Conservation (phyloP, 2,329 filamentous ascomycete species). For the Fusarium scirpi region DNA sequence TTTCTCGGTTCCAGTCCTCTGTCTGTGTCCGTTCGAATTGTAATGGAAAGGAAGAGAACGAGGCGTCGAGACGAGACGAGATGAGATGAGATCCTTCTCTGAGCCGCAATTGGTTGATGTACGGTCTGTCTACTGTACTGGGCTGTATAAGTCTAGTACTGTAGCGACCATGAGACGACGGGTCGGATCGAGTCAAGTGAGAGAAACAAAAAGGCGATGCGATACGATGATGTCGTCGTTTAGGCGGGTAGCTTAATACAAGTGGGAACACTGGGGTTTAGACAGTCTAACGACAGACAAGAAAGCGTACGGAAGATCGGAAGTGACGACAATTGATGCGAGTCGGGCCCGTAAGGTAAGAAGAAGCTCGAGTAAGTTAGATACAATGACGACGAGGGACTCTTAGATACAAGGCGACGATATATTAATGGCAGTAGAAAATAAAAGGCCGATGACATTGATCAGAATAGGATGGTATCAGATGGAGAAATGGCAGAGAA, state of each 20-base stretch:
- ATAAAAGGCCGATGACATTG: neutral
- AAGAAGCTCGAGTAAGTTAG: neutral
- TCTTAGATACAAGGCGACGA: neutral
- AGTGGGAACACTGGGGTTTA: conserved; percentile 5
- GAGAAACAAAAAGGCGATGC: conserved; percentile 23
- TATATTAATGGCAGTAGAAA: neutral
- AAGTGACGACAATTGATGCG: conserved; percentile 6
- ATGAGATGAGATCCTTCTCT: conserved; percentile 4
- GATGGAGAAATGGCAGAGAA: neutral
- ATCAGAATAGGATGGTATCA: neutral
- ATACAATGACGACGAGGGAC: neutral
- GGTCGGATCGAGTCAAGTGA: conserved; percentile 7
- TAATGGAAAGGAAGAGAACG: conserved; percentile 6
- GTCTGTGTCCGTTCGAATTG: conserved; percentile 18
- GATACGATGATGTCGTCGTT: conserved; percentile 32
- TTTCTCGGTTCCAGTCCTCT: conserved; percentile 21
- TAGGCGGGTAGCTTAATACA: neutral
- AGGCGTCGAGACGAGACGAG: conserved; percentile 11
- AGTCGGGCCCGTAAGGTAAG: neutral
- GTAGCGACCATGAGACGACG: conserved; percentile 8
- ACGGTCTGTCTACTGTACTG: conserved; percentile 38
- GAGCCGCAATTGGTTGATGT: conserved; percentile 33
- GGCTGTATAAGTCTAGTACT: neutral
- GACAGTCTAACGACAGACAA: neutral
- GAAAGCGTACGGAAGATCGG: neutral